These are phyloP conservation scores for Phoenix dactylifera DNA, from an alignment of 176 grass and related monocot genomes.

Conservation along the genomic window DNA sequence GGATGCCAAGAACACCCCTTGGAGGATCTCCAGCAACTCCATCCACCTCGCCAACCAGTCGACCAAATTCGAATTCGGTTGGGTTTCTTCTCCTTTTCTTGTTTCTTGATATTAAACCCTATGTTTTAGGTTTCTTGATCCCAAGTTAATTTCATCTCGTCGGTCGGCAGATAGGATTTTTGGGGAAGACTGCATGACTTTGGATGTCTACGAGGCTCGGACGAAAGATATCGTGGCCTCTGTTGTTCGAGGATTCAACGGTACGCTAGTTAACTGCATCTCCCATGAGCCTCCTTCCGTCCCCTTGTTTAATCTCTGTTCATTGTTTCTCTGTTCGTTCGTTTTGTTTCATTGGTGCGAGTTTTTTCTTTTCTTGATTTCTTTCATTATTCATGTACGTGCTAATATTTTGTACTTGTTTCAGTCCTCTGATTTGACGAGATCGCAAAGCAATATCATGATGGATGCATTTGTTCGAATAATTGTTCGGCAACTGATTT, in stretches of 20 bases:
- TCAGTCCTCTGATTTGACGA: too few species aligned
- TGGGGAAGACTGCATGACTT: conserved; percentile 55
- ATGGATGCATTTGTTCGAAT: too few species aligned
- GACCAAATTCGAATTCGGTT: conserved; percentile 75
- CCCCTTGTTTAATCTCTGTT: not conserved
- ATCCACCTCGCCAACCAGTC: conserved; percentile 51
- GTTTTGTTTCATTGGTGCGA: not conserved
- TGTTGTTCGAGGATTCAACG: conserved; percentile 75
- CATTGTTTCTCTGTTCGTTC: not conserved
- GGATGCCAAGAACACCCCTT: conserved; percentile 55
- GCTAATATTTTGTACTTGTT: not conserved
- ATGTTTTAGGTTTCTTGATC: not conserved
- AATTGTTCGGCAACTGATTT: too few species aligned
- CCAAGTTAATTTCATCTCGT: not conserved
- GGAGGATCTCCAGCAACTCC: conserved; percentile 64
- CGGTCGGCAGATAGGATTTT: conserved; percentile 51
- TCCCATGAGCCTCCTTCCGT: too few species aligned
- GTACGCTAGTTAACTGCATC: conserved; percentile 2
- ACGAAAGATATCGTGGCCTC: conserved; percentile 76
- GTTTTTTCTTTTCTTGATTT: too few species aligned
- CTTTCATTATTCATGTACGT: not conserved
- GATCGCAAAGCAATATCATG: too few species aligned
- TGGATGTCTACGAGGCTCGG: conserved; percentile 46
- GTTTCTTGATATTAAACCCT: not conserved
- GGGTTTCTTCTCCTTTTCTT: not conserved